Evolutionary conservation across 169 alveolate genomes (phyloP), one percentile per base, ranked within the genome.

Genomic region (Cryptosporidium parvum): DNA sequence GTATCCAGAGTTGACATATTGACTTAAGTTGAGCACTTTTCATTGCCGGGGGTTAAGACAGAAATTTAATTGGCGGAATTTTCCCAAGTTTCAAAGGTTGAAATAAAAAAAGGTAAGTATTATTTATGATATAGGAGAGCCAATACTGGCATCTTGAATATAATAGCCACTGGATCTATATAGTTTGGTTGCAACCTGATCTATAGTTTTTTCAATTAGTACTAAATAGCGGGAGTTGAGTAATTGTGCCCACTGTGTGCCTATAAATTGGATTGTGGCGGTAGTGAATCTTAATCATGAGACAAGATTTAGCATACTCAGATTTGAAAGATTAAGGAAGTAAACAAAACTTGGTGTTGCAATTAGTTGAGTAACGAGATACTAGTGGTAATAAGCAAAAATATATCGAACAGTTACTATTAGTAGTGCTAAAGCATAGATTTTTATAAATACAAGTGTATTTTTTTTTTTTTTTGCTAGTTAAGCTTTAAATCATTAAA

Each of bases 1-100:
- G 53, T 56, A 58, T 80, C 89, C 21, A 80, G n/a, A 51, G 35
- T 56, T 23, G 67, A 56, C 67, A 56, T 42, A 9, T 21, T n/a
- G 67, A 10, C 8, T 56, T 56, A 56, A 48, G 2, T 48, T 48
- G 12, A 48, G 56, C 56, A 48, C 0, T 5, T 48, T 48, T 14
- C 4, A 48, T 14, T 14, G 56, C 6, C 12, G 56, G 56, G 56
- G 56, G 21, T 12, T 6, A 48, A 48, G 21, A 48, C 56, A 48
- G 56, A 45, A 45, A 45, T 16, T 48, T 14, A 16, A 2, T 48
- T 48, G n/a, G 56, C 21, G 56, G 21, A 48, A 3, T 14, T 16
- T 12, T 14, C 12, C 3, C 14, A 14, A 48, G 56, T 48, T 48
- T 14, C 21, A 14, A 6, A 56, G 8, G 35, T 26, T 12, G n/a